Evolutionary conservation across 805 yeast species (phyloP).

Genomic region (Candida maris): DNA sequence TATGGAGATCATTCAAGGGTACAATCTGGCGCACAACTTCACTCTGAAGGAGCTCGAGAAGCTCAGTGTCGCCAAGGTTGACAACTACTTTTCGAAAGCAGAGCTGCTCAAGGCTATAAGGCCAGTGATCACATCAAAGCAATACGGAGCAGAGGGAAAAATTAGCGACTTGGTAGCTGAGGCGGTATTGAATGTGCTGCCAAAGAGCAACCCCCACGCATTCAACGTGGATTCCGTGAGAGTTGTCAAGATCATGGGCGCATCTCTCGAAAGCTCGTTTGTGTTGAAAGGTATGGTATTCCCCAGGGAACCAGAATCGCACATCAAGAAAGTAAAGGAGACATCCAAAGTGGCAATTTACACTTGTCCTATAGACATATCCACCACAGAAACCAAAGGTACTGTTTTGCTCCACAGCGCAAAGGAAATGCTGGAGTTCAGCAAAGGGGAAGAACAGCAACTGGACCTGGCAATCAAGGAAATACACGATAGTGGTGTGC

Average conservation of each 20-base stretch:
- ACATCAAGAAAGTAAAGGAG: conserved; percentile 55
- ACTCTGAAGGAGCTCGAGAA: conserved; percentile 66
- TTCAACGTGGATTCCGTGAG: conserved; percentile 93
- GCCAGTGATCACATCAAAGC: conserved; percentile 91
- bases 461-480: conserved; percentile 82
- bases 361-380: conserved; percentile 91
- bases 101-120: conserved; percentile 70
- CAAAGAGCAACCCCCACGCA: conserved; percentile 55
- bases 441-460: conserved; percentile 94
- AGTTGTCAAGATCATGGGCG: conserved; percentile 96
- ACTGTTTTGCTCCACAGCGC: conserved; percentile 95
- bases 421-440: conserved; percentile 91
- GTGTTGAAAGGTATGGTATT: conserved; percentile 98
- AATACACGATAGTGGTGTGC: conserved; percentile 77
- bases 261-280: conserved; percentile 64
- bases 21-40: conserved; percentile 77
- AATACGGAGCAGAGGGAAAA: conserved; percentile 80
- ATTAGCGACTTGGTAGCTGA: conserved; percentile 77
- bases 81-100: conserved; percentile 48
- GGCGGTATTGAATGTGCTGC: conserved; percentile 76
- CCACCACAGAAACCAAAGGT: conserved; percentile 97
- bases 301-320: conserved; percentile 96
- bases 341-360: conserved; percentile 86
- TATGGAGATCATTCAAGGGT: conserved; percentile 91
- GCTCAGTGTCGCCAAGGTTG: conserved; percentile 58